A percentile compares a stretch with the other conserved stretches of the same genome.
phyloP scores from a whole-genome alignment of 129 eudicot genomes.

The Escallonia herrerae region DNA sequence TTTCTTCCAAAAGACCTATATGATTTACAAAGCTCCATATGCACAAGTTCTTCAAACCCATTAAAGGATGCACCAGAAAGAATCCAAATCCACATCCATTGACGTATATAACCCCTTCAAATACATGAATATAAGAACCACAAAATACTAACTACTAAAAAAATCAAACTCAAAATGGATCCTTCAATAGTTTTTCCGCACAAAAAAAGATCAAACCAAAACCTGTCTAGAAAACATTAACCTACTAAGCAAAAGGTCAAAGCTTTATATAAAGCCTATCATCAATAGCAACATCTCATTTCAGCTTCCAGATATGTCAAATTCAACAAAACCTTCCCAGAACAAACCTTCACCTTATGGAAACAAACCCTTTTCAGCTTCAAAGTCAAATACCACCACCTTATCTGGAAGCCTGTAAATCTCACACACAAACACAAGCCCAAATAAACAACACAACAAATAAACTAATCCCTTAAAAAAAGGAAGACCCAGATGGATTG shows the following conservation, averaged over 20 bases:
- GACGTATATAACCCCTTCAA: not conserved
- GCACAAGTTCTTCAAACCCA: constrained; percentile 15
- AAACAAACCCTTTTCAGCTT: constrained; percentile 17
- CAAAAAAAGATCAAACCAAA: not conserved
- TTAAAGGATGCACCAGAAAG: constrained; percentile 10
- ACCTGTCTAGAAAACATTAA: not conserved
- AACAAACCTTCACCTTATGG: constrained; percentile 4
- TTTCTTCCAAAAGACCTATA: not conserved
- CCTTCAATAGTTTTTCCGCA: not conserved
- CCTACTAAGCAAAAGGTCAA: too few relatives aligned
- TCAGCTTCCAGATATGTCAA: not conserved
- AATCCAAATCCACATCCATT: constrained; percentile 11
- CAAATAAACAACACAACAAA: constrained; percentile 1
- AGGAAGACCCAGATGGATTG: constrained; percentile 11
- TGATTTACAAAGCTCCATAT: constrained; percentile 10
- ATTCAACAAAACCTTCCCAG: constrained; percentile 1
- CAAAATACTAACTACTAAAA: not conserved
- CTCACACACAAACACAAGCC: constrained; percentile 12
- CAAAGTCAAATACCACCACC: constrained; percentile 37
- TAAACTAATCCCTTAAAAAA: not conserved
- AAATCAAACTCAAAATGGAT: not conserved
- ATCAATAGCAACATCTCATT: too few relatives aligned
- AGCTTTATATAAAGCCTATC: too few relatives aligned
- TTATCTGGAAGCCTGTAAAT: constrained; percentile 25
- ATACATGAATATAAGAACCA: constrained; percentile 2